Conservation (phyloP, 768 basidiomycete genomes). For the Russula griseocarnosa region DNA sequence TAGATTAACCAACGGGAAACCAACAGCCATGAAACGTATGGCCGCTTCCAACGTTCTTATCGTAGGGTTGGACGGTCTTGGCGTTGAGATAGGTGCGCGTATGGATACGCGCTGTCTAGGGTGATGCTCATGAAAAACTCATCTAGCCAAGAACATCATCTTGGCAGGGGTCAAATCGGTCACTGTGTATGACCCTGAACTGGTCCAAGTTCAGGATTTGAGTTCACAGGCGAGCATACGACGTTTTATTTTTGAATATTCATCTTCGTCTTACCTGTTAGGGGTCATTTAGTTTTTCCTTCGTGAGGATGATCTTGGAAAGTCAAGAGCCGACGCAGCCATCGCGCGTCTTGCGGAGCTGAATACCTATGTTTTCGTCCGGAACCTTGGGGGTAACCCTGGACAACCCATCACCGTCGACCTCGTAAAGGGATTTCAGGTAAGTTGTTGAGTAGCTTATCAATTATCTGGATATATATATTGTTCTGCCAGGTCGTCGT, state of each 20-base stretch:
- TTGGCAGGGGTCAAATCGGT: constrained; percentile 98
- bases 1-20: neutral
- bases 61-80: constrained; percentile 86
- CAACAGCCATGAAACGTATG: constrained; percentile 98
- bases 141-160: constrained; percentile 85
- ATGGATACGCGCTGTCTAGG: constrained; percentile 3
- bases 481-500: constrained; percentile 67
- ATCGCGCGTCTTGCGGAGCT: constrained; percentile 88
- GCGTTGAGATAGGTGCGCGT: constrained; percentile 83
- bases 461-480: constrained; percentile 10
- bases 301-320: constrained; percentile 80
- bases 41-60: constrained; percentile 92
- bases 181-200: constrained; percentile 90
- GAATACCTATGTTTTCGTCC: constrained; percentile 93
- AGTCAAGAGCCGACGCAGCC: constrained; percentile 80
- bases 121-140: constrained; percentile 5
- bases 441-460: constrained; percentile 32
- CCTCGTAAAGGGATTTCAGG: constrained; percentile 85
- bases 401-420: constrained; percentile 79
- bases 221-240: constrained; percentile 71
- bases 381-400: constrained; percentile 69
- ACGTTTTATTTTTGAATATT: neutral
- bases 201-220: constrained; percentile 81
- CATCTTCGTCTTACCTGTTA: constrained; percentile 6
- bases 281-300: constrained; percentile 78